Conservation (phyloP, 2,329 filamentous ascomycete species). For the Clonostachys solani region DNA sequence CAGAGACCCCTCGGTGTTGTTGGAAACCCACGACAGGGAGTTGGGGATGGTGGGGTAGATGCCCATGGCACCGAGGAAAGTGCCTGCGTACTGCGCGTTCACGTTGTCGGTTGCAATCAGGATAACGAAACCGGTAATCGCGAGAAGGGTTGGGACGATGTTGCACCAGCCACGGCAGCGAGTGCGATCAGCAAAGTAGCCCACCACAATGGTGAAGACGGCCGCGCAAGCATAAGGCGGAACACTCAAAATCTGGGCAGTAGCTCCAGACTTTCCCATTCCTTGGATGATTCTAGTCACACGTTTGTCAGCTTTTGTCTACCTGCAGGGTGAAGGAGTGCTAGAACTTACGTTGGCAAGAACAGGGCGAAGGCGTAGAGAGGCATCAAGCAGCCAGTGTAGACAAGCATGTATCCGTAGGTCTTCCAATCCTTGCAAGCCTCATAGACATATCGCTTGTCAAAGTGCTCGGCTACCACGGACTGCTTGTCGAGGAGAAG, state of each 20-base stretch:
- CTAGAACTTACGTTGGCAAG: constrained; percentile 50
- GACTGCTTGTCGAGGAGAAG: constrained; percentile 68
- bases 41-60: constrained; percentile 80
- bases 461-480: constrained; percentile 64
- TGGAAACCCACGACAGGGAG: constrained; percentile 73
- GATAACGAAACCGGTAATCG: constrained; percentile 59
- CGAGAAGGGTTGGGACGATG: constrained; percentile 62
- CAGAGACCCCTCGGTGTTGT: constrained; percentile 65
- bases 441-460: constrained; percentile 66
- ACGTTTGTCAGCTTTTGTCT: no score
- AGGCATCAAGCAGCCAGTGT: constrained; percentile 70
- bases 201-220: constrained; percentile 47
- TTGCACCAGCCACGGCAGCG: constrained; percentile 45
- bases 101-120: constrained; percentile 55
- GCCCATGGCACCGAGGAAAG: constrained; percentile 71
- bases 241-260: constrained; percentile 63
- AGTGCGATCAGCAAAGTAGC: constrained; percentile 49
- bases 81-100: constrained; percentile 65
- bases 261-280: constrained; percentile 51
- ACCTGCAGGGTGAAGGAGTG: no score
- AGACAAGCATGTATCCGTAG: constrained; percentile 68
- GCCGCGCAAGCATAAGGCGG: constrained; percentile 59
- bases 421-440: constrained; percentile 82
- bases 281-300: constrained; percentile 45
- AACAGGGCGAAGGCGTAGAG: constrained; percentile 77